These are phyloP conservation scores for Oryza australiensis DNA, from an alignment of 176 grass and related monocot species.

Conservation along the genomic window DNA sequence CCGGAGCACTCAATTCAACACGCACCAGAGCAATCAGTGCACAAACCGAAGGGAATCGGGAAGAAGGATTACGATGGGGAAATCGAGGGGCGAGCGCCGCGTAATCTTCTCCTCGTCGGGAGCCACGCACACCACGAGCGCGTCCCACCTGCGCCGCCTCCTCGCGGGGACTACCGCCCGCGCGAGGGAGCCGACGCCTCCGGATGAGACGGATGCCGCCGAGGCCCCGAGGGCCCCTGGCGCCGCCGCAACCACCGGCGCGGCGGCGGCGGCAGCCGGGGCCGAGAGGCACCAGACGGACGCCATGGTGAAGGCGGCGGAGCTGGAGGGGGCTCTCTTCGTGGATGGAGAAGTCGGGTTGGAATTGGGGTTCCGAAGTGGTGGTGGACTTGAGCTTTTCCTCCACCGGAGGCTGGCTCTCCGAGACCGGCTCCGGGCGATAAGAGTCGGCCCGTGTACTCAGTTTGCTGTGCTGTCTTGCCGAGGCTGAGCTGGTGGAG, in stretches of 20 bases:
- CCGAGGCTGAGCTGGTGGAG: background rate
- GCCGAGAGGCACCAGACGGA: conserved; percentile 54
- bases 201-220: background rate
- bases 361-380: conserved; percentile 35
- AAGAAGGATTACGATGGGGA: conserved; percentile 65
- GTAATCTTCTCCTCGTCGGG: conserved; percentile 86
- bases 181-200: background rate
- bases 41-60: background rate
- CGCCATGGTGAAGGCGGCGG: conserved; percentile 41
- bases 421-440: background rate
- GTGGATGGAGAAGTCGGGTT: conserved; percentile 23
- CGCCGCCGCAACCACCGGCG: conserved; percentile 24
- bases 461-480: too few species aligned
- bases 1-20: background rate
- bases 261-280: background rate
- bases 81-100: conserved; percentile 81
- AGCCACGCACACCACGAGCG: conserved; percentile 58
- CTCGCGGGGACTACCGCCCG: background rate
- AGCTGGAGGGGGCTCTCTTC: background rate
- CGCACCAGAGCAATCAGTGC: background rate
- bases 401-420: background rate
- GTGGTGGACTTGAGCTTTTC: background rate
- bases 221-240: background rate
- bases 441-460: background rate
- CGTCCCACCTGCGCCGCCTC: conserved; percentile 27